phyloP scores from a whole-genome alignment of 2,329 filamentous ascomycete species.

The Aureobasidium lini region DNA sequence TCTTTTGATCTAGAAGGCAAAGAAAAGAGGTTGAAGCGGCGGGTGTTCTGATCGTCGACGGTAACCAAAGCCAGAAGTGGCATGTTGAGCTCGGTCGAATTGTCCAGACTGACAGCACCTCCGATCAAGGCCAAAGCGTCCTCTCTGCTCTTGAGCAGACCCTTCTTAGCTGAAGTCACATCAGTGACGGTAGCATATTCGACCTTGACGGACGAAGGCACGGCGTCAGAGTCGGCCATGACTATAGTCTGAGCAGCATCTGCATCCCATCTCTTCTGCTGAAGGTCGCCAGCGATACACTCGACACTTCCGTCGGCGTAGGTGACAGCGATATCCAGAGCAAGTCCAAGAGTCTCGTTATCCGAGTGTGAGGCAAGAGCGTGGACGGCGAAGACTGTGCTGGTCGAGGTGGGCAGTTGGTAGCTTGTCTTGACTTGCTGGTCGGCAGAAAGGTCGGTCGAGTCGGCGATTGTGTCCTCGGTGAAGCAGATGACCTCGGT shows the following conservation, averaged over 20 bases:
- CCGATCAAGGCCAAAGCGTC: conserved; percentile 36
- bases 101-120: conserved; percentile 19
- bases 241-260: background rate
- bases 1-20: conserved; percentile 15
- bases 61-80: conserved; percentile 29
- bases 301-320: conserved; percentile 25
- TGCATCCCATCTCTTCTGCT: conserved; percentile 19
- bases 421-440: conserved; percentile 21
- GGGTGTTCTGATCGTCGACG: conserved; percentile 12
- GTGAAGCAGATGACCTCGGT: conserved; percentile 48
- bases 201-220: background rate
- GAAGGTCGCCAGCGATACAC: conserved; percentile 24
- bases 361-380: conserved; percentile 18
- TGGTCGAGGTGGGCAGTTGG: conserved; percentile 2
- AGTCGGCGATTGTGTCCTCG: conserved; percentile 37
- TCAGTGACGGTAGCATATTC: conserved; percentile 24
- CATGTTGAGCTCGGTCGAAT: conserved; percentile 28
- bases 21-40: conserved; percentile 13
- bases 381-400: conserved; percentile 34
- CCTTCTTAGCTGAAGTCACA: conserved; percentile 33
- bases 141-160: conserved; percentile 37
- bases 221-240: background rate
- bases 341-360: background rate
- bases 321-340: conserved; percentile 21
- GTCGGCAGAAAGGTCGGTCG: conserved; percentile 21